A percentile compares a stretch with the other conserved stretches of the same genome.
These are phyloP conservation scores for Coemansia sp. DNA, from an alignment of 192 early-diverging fungal genomes.

Conservation along the genomic window DNA sequence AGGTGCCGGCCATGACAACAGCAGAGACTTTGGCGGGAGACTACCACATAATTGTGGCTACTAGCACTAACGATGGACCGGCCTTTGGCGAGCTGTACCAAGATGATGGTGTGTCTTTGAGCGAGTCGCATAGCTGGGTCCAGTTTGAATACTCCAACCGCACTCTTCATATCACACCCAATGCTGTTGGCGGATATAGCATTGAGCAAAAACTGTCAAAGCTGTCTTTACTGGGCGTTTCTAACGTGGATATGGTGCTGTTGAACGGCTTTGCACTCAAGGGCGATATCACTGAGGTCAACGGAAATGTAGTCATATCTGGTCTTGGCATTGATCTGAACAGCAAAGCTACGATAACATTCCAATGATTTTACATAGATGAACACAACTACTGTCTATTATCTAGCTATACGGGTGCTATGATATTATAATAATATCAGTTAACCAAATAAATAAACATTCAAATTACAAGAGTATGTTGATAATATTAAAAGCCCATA, in stretches of 20 bases:
- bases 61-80: constrained; percentile 60
- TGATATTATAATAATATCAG: not conserved
- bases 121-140: constrained; percentile 21
- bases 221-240: constrained; percentile 24
- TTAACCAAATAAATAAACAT: not conserved
- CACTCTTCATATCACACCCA: constrained; percentile 5
- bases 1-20: constrained; percentile 52
- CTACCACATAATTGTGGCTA: constrained; percentile 54
- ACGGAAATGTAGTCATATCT: constrained; percentile 11
- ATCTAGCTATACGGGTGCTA: too few species aligned
- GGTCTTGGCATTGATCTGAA: constrained; percentile 20
- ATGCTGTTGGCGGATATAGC: constrained; percentile 4
- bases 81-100: constrained; percentile 17
- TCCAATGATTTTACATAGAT: too few species aligned
- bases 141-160: constrained; percentile 5
- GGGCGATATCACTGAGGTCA: not conserved
- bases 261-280: constrained; percentile 9
- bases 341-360: too few species aligned
- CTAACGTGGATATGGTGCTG: not conserved
- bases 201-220: constrained; percentile 6
- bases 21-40: constrained; percentile 42
- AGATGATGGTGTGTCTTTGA: constrained; percentile 4
- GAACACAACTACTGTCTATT: too few species aligned
- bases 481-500: too few species aligned
- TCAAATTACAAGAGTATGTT: too few species aligned